phyloP scores from a whole-genome alignment of 2,329 filamentous ascomycete genomes.

The Daldinia sp. region DNA sequence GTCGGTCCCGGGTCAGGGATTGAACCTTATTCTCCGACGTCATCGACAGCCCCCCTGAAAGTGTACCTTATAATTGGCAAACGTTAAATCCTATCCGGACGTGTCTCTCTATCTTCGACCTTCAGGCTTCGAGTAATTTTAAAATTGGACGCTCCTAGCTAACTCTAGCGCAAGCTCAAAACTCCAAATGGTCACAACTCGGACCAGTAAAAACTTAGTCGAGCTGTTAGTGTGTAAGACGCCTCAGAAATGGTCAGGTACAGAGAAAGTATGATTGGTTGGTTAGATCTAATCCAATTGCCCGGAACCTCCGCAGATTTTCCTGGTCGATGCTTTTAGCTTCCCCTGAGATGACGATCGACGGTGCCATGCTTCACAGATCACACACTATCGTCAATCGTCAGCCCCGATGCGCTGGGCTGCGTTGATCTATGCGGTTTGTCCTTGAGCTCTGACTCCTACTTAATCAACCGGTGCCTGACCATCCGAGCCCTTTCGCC shows the following conservation, averaged over 20 bases:
- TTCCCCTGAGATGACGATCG: constrained; percentile 29
- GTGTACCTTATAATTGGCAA: not conserved
- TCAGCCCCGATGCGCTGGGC: constrained; percentile 12
- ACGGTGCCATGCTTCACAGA: constrained; percentile 10
- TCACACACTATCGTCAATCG: constrained; percentile 6
- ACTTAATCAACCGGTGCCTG: constrained; percentile 1
- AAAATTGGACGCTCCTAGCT: constrained; percentile 16
- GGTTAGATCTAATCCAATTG: constrained; percentile 19
- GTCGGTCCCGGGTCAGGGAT: constrained; percentile 8
- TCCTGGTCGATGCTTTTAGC: constrained; percentile 9
- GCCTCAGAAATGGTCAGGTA: constrained; percentile 24
- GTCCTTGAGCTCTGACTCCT: not conserved
- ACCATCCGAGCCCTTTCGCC: not conserved
- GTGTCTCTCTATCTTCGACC: not conserved
- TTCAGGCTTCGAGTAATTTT: constrained; percentile 13
- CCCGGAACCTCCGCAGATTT: constrained; percentile 32
- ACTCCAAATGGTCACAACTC: constrained; percentile 15
- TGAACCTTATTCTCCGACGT: constrained; percentile 14
- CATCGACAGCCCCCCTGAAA: constrained; percentile 5
- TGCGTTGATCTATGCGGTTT: constrained; percentile 10
- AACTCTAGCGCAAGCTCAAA: constrained; percentile 15
- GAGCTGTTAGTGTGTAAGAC: constrained; percentile 10
- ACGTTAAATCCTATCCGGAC: not conserved
- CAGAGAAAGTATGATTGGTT: constrained; percentile 23
- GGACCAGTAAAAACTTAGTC: constrained; percentile 19